Evolutionary conservation across 306 rosid species (phyloP).

Genomic region (Vigna mungo): DNA sequence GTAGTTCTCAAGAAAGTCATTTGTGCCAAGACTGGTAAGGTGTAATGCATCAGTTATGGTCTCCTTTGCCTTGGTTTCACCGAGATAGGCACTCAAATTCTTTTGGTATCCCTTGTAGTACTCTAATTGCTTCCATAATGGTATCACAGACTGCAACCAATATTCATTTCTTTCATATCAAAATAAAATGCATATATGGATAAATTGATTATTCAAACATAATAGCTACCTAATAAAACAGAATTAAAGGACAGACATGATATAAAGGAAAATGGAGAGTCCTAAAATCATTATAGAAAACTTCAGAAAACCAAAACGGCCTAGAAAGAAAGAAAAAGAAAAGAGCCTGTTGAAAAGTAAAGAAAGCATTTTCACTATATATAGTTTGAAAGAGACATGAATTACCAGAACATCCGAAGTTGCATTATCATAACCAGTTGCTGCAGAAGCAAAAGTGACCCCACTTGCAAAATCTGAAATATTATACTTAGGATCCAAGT

Average conservation of each 20-base stretch:
- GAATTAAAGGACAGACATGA: neutral
- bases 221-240: neutral
- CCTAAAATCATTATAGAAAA: neutral
- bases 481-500: constrained; percentile 78
- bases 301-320: too few relatives aligned
- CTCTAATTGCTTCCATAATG: constrained; percentile 82
- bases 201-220: neutral
- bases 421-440: constrained; percentile 88
- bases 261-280: neutral
- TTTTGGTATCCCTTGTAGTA: constrained; percentile 74
- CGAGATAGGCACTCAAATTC: constrained; percentile 61
- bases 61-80: constrained; percentile 58
- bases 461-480: constrained; percentile 85
- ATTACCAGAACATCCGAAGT: constrained; percentile 81
- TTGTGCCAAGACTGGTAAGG: constrained; percentile 83
- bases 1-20: constrained; percentile 90
- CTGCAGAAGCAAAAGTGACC: constrained; percentile 92
- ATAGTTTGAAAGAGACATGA: neutral
- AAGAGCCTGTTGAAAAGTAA: neutral
- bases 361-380: neutral
- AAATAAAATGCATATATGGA: neutral
- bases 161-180: neutral
- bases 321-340: neutral
- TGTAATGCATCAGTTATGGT: constrained; percentile 63
- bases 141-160: constrained; percentile 77